Percentiles rank a stretch among this genome's conserved stretches.
Evolutionary conservation across 257 asterid species (phyloP).

Genomic region (Forsythia suspensa): DNA sequence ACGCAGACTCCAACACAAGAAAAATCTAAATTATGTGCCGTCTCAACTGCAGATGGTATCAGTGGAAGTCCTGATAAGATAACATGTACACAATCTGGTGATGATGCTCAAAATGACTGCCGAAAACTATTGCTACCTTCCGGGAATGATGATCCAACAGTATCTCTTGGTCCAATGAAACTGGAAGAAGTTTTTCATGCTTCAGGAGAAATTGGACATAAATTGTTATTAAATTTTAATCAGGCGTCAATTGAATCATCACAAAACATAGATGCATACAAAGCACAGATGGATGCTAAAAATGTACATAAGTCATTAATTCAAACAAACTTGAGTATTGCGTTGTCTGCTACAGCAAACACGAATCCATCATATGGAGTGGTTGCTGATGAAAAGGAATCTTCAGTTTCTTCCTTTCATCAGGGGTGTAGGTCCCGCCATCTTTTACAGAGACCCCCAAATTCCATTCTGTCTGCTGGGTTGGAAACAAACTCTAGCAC

Average conservation of each 20-base stretch:
- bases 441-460: constrained; percentile 72
- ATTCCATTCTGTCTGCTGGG: constrained; percentile 49
- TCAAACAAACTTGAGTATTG: constrained; percentile 76
- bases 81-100: constrained; percentile 38
- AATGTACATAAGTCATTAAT: constrained; percentile 45
- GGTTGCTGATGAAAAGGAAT: constrained; percentile 55
- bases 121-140: constrained; percentile 32
- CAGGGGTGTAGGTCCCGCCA: constrained; percentile 63
- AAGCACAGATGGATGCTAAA: constrained; percentile 30
- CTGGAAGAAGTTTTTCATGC: constrained; percentile 28
- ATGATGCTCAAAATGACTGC: constrained; percentile 34
- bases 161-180: constrained; percentile 39
- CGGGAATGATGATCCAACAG: constrained; percentile 31
- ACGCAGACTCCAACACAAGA: constrained; percentile 58
- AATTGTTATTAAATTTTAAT: constrained; percentile 35
- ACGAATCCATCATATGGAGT: constrained; percentile 33
- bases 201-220: constrained; percentile 44
- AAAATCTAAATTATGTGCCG: constrained; percentile 39
- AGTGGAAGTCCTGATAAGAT: constrained; percentile 37
- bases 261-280: constrained; percentile 34
- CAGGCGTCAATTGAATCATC: constrained; percentile 40
- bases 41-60: constrained; percentile 36
- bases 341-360: constrained; percentile 56
- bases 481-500: constrained; percentile 49
- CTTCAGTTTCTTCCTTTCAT: constrained; percentile 48